Percentiles rank a stretch among this genome's conserved stretches.
phyloP scores from a whole-genome alignment of 495 filamentous ascomycete species.

The Podospora tetraspora region DNA sequence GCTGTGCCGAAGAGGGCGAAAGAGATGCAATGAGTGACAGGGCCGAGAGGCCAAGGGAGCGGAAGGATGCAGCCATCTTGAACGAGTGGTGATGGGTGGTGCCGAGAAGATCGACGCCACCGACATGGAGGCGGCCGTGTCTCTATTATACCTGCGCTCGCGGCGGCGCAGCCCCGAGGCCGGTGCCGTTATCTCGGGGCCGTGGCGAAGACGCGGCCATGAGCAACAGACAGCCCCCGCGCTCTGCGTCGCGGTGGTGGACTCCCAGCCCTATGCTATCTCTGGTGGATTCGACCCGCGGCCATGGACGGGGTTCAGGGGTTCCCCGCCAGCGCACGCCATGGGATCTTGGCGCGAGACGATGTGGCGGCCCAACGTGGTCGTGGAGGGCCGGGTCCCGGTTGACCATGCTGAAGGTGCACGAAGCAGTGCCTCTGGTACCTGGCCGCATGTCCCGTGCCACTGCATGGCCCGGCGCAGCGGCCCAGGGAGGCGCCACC shows the following conservation, averaged over 20 bases:
- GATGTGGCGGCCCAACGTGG: too few species aligned
- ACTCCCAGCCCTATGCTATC: background rate
- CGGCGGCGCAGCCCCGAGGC: background rate
- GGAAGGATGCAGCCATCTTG: constrained; percentile 9
- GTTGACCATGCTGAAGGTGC: background rate
- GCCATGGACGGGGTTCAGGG: background rate
- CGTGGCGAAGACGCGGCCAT: background rate
- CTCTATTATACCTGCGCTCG: background rate
- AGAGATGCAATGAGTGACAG: constrained; percentile 12
- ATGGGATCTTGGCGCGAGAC: background rate
- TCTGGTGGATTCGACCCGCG: background rate
- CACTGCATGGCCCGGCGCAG: background rate
- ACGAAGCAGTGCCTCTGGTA: background rate
- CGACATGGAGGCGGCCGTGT: background rate
- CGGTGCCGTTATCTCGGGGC: background rate
- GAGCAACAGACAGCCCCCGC: background rate
- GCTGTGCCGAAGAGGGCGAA: constrained; percentile 10
- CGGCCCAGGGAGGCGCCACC: background rate
- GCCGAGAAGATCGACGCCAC: background rate
- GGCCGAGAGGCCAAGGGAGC: constrained; percentile 12
- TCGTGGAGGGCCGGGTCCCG: too few species aligned
- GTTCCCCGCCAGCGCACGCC: background rate
- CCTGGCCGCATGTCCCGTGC: background rate
- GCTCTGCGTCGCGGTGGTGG: background rate
- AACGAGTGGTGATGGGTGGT: background rate